Evolutionary conservation across 495 filamentous ascomycete species (phyloP), one percentile per base, ranked within the genome.

Genomic region (Penicillium maclennaniae): DNA sequence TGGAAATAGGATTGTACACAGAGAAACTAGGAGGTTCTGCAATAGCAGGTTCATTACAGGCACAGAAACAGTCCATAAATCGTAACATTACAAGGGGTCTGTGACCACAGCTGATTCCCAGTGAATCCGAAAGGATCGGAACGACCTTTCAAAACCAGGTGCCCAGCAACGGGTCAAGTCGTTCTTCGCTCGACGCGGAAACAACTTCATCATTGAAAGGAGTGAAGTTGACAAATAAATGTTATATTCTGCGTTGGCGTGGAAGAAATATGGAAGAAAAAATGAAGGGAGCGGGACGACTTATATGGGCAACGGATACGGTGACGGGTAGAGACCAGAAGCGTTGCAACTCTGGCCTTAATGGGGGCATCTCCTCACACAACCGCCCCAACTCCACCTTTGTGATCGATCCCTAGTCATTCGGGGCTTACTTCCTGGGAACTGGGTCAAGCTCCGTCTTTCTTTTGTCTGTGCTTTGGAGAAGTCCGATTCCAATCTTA

Each of bases 51-150:
- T 34, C 31, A 34, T 21, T 41, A 46, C 8, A 51, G 42, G 26
- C n/a, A 47, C 23, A 28, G 41, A 16, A 15, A 45, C 45, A 27
- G 14, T 42, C 28, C 23, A 37, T 38, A 36, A n/a, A 42, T 10
- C 14, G 19, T 21, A 52, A 49, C 1, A 2, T 41, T 49, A 28
- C 12, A 7, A n/a, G 16, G 53, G 46, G 58, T 56, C 48, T 88
- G 84, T 88, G 74, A 86, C 85, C 85, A 76, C 83, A 81, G 83
- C 86, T 89, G 86, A 89, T 89, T 89, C 86, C 86, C 76, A 80
- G 71, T 63, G 75, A 79, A 74, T 85, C 84, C 77, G 68, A 65
- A 77, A 80, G 74, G 74, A 73, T 78, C 81, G 66, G 70, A 80
- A 87, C 71, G 81, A 82, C 78, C 71, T 78, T 79, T 88, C 83